Evolutionary conservation across 1,284 basidiomycete genomes (phyloP).

Genomic region (Quambalaria eucalypti): DNA sequence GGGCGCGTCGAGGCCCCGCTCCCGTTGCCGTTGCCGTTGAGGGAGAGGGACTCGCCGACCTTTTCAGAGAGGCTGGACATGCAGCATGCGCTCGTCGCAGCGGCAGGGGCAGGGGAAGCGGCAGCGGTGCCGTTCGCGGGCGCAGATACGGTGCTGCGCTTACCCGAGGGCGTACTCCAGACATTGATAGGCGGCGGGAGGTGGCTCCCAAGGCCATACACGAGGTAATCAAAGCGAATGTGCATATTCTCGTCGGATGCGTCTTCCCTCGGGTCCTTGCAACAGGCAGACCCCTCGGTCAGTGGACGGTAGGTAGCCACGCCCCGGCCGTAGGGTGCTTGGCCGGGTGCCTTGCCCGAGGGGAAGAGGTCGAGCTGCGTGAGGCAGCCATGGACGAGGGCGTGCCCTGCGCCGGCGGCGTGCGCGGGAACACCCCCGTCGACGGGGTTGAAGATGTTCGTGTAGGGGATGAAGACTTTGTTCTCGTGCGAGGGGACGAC

Average conservation of each 20-base stretch:
- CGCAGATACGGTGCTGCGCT: neutral
- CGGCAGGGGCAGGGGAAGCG: neutral
- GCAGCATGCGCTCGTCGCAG: neutral
- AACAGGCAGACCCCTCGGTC: neutral
- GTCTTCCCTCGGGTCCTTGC: neutral
- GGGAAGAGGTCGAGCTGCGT: conserved; percentile 2
- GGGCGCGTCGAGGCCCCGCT: neutral
- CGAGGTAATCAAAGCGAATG: conserved; percentile 15
- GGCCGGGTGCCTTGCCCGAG: neutral
- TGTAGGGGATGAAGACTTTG: conserved; percentile 60
- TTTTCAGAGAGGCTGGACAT: neutral
- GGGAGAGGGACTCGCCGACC: neutral
- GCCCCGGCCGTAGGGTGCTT: conserved; percentile 2
- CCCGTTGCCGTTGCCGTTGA: neutral
- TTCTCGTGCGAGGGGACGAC: conserved; percentile 50
- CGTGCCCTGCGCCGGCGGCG: conserved; percentile 1
- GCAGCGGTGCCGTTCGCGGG: neutral
- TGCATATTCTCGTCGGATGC: neutral
- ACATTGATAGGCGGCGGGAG: conserved; percentile 22
- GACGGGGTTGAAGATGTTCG: conserved; percentile 48
- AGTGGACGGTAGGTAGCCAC: conserved; percentile 2
- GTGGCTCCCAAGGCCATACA: conserved; percentile 21
- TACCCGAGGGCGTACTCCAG: conserved; percentile 5
- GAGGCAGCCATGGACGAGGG: conserved; percentile 13
- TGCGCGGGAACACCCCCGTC: neutral